These are phyloP conservation scores for Galerina marginata DNA, from an alignment of 768 basidiomycete species.

Conservation along the genomic window DNA sequence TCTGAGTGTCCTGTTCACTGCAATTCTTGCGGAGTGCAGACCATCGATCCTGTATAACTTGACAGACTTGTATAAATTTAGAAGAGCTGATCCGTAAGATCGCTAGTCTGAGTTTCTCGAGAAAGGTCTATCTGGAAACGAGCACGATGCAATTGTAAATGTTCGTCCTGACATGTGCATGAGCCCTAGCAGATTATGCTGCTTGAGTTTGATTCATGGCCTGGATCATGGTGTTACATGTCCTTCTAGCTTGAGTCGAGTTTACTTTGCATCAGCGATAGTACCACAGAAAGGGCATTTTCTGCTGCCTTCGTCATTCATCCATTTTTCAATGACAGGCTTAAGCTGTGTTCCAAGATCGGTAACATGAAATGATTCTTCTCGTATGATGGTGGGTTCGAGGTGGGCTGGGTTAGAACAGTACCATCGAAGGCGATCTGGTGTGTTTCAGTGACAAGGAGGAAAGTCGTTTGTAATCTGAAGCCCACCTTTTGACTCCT, in stretches of 20 bases:
- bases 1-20: no score
- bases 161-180: no score
- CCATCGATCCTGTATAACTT: no score
- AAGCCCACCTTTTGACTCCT: slow-evolving; percentile 66
- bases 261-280: slow-evolving; percentile 43
- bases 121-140: no score
- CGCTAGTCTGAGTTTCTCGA: no score
- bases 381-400: slow-evolving; percentile 44
- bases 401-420: slow-evolving; percentile 69
- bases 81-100: no score
- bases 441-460: slow-evolving; percentile 30
- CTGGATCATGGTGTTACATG: not conserved
- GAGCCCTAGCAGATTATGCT: no score
- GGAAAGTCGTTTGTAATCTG: not conserved
- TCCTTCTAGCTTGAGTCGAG: not conserved
- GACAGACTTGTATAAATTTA: no score
- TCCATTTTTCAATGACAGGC: slow-evolving; percentile 89
- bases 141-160: no score
- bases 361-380: slow-evolving; percentile 85
- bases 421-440: slow-evolving; percentile 94
- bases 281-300: slow-evolving; percentile 75
- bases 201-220: no score
- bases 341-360: slow-evolving; percentile 95
- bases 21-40: no score
- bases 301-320: slow-evolving; percentile 63